phyloP scores from a whole-genome alignment of 192 early-diverging fungal species.

The Irineochytrium annulatum region DNA sequence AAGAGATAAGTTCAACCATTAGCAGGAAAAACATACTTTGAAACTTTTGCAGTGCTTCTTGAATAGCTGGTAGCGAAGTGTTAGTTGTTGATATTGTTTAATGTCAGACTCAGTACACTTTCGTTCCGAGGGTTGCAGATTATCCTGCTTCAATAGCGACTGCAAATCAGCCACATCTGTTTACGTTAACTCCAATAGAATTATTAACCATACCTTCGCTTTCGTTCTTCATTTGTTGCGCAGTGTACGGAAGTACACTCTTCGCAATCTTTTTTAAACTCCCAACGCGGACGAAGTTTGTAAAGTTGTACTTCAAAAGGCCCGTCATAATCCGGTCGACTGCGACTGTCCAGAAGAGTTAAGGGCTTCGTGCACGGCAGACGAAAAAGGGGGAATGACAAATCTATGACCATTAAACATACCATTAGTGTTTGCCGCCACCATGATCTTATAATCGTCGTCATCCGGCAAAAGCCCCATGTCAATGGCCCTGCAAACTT shows the following conservation, averaged over 20 bases:
- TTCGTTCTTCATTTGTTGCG: slow-evolving; percentile 19
- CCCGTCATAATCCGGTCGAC: slow-evolving; percentile 43
- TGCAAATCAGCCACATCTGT: no score
- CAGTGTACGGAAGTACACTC: slow-evolving; percentile 37
- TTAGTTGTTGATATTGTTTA: no score
- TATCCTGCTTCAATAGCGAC: no score
- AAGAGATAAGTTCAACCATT: slow-evolving; percentile 21
- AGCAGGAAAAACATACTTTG: slow-evolving; percentile 27
- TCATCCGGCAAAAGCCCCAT: slow-evolving; percentile 19
- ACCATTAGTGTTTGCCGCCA: slow-evolving; percentile 49
- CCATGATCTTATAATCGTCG: slow-evolving; percentile 25
- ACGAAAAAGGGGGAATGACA: not conserved
- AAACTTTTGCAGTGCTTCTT: slow-evolving; percentile 18
- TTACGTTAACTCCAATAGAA: no score
- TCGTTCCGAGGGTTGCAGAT: no score
- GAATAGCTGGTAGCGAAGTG: not conserved
- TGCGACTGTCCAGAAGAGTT: slow-evolving; percentile 32
- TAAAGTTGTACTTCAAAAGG: slow-evolving; percentile 34
- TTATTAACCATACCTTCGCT: no score
- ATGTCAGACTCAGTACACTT: no score
- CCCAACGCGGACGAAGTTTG: slow-evolving; percentile 44
- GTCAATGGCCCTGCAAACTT: no score
- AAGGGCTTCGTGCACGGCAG: slow-evolving; percentile 5
- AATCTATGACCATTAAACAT: no score
- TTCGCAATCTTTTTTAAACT: slow-evolving; percentile 50